Evolutionary conservation across 2,329 filamentous ascomycete species (phyloP).

Genomic region (Sphaerostilbella broomeana): DNA sequence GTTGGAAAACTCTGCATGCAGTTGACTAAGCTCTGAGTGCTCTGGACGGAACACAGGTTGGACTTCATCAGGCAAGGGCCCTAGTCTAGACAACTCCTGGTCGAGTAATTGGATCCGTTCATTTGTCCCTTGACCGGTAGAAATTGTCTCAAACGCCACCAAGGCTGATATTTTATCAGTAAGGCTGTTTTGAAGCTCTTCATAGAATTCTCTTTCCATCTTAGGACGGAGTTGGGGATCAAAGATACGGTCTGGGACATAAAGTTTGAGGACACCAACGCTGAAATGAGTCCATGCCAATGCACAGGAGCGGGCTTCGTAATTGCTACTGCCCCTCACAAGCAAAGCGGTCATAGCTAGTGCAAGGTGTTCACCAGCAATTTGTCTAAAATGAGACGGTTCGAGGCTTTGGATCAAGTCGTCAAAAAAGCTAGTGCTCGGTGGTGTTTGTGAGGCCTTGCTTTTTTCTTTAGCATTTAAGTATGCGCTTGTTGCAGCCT

Average conservation of each 20-base stretch:
- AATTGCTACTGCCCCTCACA: constrained; percentile 15
- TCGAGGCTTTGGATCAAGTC: constrained; percentile 22
- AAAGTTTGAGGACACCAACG: constrained; percentile 66
- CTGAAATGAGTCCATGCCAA: constrained; percentile 72
- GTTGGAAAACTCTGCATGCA: constrained; percentile 81
- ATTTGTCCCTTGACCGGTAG: constrained; percentile 63
- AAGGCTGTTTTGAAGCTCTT: constrained; percentile 50
- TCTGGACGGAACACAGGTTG: constrained; percentile 65
- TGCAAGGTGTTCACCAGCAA: constrained; percentile 38
- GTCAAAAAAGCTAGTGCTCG: constrained; percentile 16
- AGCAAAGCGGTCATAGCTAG: constrained; percentile 40
- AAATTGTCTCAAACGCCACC: constrained; percentile 55
- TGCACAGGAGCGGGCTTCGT: constrained; percentile 29
- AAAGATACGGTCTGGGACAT: constrained; percentile 78
- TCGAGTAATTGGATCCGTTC: constrained; percentile 58
- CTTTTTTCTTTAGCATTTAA: constrained; percentile 19
- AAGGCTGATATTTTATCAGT: constrained; percentile 53
- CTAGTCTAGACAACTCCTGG: constrained; percentile 56
- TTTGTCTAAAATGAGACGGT: constrained; percentile 30
- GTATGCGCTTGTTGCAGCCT: constrained; percentile 22
- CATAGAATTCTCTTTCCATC: constrained; percentile 56
- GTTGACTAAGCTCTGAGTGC: constrained; percentile 57
- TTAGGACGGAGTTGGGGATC: constrained; percentile 66
- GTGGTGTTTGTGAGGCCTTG: constrained; percentile 3
- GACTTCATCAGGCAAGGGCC: constrained; percentile 57